Conservation (phyloP, 2,329 filamentous ascomycete genomes). For the Geosmithia putterillii region DNA sequence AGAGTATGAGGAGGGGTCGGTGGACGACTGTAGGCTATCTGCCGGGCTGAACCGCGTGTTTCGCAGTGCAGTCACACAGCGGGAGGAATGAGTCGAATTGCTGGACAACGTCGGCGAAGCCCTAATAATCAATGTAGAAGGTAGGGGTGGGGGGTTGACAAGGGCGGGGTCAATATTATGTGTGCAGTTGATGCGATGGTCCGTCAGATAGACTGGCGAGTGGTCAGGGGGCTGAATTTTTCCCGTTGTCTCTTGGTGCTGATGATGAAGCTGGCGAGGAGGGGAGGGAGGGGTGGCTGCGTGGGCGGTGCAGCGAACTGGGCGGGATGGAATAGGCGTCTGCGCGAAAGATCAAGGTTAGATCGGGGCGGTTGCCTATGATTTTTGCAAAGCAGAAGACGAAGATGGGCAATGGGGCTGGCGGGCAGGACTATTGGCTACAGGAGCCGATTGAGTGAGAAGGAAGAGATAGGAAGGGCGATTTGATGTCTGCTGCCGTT, state of each 20-base stretch:
- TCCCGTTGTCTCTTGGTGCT: neutral
- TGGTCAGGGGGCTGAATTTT: neutral
- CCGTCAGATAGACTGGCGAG: neutral
- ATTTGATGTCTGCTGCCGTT: neutral
- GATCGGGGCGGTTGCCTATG: neutral
- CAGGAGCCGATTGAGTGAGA: neutral
- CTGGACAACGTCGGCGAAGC: neutral
- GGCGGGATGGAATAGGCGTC: neutral
- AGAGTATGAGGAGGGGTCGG: neutral
- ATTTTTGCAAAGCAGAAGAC: neutral
- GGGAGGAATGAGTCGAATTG: neutral
- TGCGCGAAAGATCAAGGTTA: neutral
- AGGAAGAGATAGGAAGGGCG: neutral
- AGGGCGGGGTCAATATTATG: neutral
- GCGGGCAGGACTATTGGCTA: neutral
- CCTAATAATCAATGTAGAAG: neutral
- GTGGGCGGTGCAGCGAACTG: neutral
- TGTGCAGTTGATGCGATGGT: neutral
- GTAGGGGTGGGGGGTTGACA: neutral
- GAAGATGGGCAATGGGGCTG: neutral
- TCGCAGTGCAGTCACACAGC: neutral
- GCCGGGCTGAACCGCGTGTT: neutral
- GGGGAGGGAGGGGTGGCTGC: neutral
- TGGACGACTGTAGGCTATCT: neutral
- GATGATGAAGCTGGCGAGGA: neutral